Evolutionary conservation across 1,139 yeast species (phyloP), one percentile per base, ranked within the genome.

Genomic region (Protomyces pachydermus): DNA sequence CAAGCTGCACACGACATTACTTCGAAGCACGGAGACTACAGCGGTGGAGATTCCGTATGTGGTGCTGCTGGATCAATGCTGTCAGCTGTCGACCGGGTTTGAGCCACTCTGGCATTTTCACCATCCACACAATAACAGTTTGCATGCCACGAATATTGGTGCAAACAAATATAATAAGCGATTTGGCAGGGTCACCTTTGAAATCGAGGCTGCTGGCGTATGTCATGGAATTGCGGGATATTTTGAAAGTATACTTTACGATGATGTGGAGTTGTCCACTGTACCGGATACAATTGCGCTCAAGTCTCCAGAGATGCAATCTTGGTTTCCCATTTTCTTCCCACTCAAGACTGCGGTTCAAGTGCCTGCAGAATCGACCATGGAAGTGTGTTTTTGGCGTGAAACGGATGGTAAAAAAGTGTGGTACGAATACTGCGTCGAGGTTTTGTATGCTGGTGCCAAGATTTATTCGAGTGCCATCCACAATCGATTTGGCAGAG

Each of bases 361-460:
- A 23, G 74, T 84, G 0, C 73, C 82, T 0, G 87, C 85, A 60
- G 81, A 79, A 55, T 78, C 85, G 3, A 84, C 79, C 61, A 69
- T 87, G 6, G 81, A 81, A 50, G 73, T 85, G 0, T 76, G 79
- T 46, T 70, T 84, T 57, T 79, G 81, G 77, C 74, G 86, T 52
- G 73, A 75, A 54, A 70, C 76, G 5, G 75, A 74, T 39, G 73
- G 72, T 3, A 70, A 74, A 0, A 75, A 75, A 50, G 85, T 86
- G 0, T 87, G 91, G 91, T 89, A 88, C 71, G 87, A 84, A 69
- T 89, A 96, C 95, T 76, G 81, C 1, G 76, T 81, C 32, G 87
- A 84, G 69, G 76, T 81, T 4, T 83, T 77, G 70, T 74, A 81
- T 42, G 78, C 39, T 6, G 73, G 82, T 23, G 77, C 80, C 9